Percentiles rank a stretch among this genome's conserved stretches.
These are phyloP conservation scores for Leishmania arabica DNA, from an alignment of 208 protist species.

Conservation along the genomic window DNA sequence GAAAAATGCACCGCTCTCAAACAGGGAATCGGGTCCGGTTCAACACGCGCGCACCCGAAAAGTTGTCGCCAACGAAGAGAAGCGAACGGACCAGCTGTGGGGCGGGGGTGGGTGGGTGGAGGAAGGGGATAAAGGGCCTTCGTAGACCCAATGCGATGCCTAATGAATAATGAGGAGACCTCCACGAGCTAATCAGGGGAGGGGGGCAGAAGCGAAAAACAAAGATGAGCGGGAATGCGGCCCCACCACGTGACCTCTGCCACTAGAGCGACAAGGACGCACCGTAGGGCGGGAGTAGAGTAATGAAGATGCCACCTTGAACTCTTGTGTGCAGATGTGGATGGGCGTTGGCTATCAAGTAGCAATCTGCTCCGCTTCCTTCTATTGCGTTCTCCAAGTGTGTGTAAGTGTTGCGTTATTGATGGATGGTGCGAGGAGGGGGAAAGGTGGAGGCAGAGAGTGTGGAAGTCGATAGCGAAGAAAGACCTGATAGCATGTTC, in stretches of 20 bases:
- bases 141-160: neutral
- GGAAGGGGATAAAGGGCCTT: neutral
- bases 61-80: neutral
- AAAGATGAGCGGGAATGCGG: neutral
- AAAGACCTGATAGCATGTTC: neutral
- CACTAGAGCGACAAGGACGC: neutral
- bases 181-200: too few species aligned
- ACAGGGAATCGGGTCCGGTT: neutral
- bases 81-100: neutral
- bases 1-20: neutral
- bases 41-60: neutral
- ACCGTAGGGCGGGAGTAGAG: neutral
- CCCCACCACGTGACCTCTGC: neutral
- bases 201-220: neutral
- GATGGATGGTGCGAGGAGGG: neutral
- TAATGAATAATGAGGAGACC: too few species aligned
- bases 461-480: neutral
- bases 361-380: neutral
- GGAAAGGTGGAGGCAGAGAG: neutral
- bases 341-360: neutral
- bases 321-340: neutral
- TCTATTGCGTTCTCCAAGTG: constrained; percentile 11
- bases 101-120: too few species aligned
- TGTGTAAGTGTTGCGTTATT: neutral
- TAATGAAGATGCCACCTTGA: neutral